Conservation (phyloP, 441 rosid genomes). For the Iberis amara region DNA sequence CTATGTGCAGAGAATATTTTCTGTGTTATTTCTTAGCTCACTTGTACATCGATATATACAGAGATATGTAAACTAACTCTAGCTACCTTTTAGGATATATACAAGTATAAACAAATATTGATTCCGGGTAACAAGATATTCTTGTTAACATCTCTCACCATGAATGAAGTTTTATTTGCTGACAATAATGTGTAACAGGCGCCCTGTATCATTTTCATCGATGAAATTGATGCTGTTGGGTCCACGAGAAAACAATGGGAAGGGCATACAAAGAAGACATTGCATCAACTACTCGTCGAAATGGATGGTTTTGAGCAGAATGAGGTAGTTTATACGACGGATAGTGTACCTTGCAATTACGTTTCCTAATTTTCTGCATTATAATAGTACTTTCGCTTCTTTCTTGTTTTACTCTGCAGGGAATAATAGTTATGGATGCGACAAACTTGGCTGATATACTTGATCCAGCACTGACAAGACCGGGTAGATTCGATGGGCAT, state of each 20-base stretch:
- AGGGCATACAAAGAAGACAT: conserved; percentile 98
- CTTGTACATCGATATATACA: too few species aligned
- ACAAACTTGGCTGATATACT: conserved; percentile 97
- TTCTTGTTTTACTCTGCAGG: conserved; percentile 41
- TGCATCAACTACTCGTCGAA: conserved; percentile 95
- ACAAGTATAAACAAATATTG: too few species aligned
- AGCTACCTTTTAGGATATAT: too few species aligned
- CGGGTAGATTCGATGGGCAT: conserved; percentile 98
- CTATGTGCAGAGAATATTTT: too few species aligned
- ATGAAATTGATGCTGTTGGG: conserved; percentile 98
- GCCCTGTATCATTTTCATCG: conserved; percentile 94
- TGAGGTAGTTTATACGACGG: conserved; percentile 51
- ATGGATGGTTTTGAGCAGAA: conserved; percentile 99
- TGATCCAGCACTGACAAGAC: conserved; percentile 99
- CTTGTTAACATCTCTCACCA: too few species aligned
- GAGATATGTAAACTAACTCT: too few species aligned
- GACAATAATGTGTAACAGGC: conserved; percentile 44
- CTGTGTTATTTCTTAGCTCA: too few species aligned
- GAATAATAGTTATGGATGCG: conserved; percentile 97
- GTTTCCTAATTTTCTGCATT: neutral
- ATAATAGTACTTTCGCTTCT: conserved; percentile 3
- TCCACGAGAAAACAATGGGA: conserved; percentile 98
- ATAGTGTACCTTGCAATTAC: conserved; percentile 23
- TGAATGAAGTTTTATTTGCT: conserved; percentile 10
- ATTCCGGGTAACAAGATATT: too few species aligned